Evolutionary conservation across 768 basidiomycete species (phyloP).

Genomic region (Polyporus arcularius): DNA sequence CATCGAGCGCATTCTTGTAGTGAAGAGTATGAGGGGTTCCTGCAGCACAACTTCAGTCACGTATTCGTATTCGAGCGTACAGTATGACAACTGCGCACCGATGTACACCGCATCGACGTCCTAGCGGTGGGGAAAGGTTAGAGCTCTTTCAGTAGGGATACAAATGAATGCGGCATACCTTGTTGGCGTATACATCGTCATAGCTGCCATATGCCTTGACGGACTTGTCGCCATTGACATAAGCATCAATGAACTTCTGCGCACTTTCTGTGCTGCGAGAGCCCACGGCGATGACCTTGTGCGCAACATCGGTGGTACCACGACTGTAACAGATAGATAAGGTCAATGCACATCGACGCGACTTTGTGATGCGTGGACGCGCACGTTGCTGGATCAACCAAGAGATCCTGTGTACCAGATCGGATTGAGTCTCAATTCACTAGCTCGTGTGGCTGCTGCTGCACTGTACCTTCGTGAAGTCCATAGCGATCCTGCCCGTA

Average conservation of each 20-base stretch:
- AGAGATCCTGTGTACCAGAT: constrained; percentile 54
- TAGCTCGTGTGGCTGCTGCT: background rate
- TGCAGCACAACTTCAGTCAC: constrained; percentile 24
- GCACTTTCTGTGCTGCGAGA: constrained; percentile 74
- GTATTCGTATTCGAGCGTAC: background rate
- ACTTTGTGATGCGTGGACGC: constrained; percentile 16
- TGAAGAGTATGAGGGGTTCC: constrained; percentile 88
- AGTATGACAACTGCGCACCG: constrained; percentile 36
- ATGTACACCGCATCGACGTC: constrained; percentile 80
- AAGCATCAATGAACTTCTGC: constrained; percentile 59
- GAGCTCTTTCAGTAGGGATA: background rate
- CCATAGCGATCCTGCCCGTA: constrained; percentile 69
- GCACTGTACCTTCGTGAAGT: constrained; percentile 61
- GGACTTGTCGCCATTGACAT: constrained; percentile 49
- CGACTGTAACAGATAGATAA: constrained; percentile 45
- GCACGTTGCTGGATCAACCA: constrained; percentile 75
- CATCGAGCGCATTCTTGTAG: constrained; percentile 73
- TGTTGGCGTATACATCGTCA: constrained; percentile 70
- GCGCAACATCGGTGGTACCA: constrained; percentile 60
- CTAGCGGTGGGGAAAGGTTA: constrained; percentile 34
- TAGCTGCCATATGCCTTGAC: constrained; percentile 77
- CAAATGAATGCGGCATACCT: constrained; percentile 40
- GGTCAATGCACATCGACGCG: background rate
- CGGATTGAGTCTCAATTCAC: background rate
- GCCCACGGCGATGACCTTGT: constrained; percentile 75